Base-by-base conservation (phyloP, 2,329 filamentous ascomycete genomes). In the Xylariales sp. region DNA sequence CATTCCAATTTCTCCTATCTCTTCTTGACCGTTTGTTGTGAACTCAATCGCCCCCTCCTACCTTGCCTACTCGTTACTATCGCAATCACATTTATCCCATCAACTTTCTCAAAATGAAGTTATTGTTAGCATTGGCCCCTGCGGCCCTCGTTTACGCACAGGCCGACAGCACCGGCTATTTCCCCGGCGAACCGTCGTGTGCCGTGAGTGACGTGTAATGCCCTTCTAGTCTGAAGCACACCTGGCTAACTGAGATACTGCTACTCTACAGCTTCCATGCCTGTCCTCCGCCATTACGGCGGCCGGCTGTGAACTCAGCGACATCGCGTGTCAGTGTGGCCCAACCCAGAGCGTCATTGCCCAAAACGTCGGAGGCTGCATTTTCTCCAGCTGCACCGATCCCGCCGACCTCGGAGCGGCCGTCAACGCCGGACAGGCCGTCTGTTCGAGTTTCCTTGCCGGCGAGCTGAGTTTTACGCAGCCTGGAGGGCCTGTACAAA, bases 321-420 rank as follows among this genome's bases (percentile, higher is more conserved):
- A 89, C 76, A 74, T 79, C 50, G 77, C 74, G 58, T 89, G 86
- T 81, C 84, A 85, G 73, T 88, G 86, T 80, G 85, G 78, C 2
- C 70, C 75, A 6, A 76, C 72, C 0, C 71, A 80, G 69, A 39
- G 73, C 14, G 71, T 64, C 62, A 81, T 82, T 64, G 76, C 65
- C 65, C 63, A 46, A 14, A 66, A 54, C 59, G 67, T 67, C 9
- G 57, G 7, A 10, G 28, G 30, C 46, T 72, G 71, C 60, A 36
- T 72, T 46, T 7, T 71, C 23, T 7, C 59, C 10, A 64, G 77
- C 72, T 83, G 81, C 75, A 64, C 63, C 39, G 43, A 69, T 10
- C 41, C 68, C 6, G 32, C 52, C 3, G 74, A 75, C 6, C 71
- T 83, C 16, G 30, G 64, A 6, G 52, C 69, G 16, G 80, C 79